These are phyloP conservation scores for Ensete glaucum DNA, from an alignment of 176 grass and related monocot genomes.

Conservation along the genomic window DNA sequence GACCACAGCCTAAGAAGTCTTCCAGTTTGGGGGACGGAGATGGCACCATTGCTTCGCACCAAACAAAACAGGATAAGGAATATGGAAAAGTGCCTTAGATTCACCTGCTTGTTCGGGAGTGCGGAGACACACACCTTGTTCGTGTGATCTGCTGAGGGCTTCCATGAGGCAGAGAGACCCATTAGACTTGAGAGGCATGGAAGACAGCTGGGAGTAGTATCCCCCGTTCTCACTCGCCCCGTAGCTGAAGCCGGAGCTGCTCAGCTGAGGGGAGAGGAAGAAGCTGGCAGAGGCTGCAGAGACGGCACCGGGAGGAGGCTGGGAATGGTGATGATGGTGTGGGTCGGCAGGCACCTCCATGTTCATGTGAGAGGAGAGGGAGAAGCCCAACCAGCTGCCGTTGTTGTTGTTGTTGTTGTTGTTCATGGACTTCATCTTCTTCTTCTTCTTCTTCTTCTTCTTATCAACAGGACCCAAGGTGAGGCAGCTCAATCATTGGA, in stretches of 20 bases:
- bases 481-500: constrained; percentile 74
- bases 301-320: constrained; percentile 39
- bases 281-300: constrained; percentile 12
- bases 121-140: constrained; percentile 32
- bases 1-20: constrained; percentile 75
- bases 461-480: constrained; percentile 12
- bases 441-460: constrained; percentile 12
- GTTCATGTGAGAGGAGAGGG: constrained; percentile 60
- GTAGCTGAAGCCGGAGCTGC: constrained; percentile 17
- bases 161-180: constrained; percentile 84
- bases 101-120: background rate
- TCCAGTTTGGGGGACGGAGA: constrained; percentile 79
- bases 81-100: background rate
- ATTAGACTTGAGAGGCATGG: constrained; percentile 79
- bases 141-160: constrained; percentile 44
- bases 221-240: constrained; percentile 24
- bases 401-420: constrained; percentile 36
- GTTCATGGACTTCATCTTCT: constrained; percentile 71
- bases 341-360: constrained; percentile 33
- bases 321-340: constrained; percentile 35
- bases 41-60: constrained; percentile 44
- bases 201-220: constrained; percentile 61
- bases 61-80: constrained; percentile 5
- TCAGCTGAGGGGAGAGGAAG: constrained; percentile 6
- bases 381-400: constrained; percentile 82